Percentiles rank a stretch among this genome's conserved stretches.
Evolutionary conservation across 2,329 filamentous ascomycete species (phyloP).

Genomic region (Byssoonygena ceratinophila): DNA sequence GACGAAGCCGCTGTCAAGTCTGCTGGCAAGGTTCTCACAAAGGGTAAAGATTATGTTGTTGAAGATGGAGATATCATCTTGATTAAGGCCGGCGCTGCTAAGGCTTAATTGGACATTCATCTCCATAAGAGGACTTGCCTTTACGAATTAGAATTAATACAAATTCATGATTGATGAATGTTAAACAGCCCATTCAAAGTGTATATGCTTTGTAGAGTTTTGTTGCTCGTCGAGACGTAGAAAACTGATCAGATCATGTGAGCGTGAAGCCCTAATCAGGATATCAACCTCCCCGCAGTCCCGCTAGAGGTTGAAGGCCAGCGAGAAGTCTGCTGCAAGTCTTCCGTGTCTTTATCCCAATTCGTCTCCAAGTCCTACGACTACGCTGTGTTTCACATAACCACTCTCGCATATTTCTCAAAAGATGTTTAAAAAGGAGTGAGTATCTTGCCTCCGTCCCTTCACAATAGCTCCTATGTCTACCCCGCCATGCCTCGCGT

Average conservation of each 20-base stretch:
- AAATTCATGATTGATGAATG: conserved; percentile 3
- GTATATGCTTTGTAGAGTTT: neutral
- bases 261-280: conserved; percentile 1
- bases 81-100: conserved; percentile 59
- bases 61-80: conserved; percentile 56
- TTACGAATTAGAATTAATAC: neutral
- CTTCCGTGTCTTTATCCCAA: neutral
- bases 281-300: neutral
- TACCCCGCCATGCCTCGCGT: conserved; percentile 1
- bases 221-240: too few species aligned
- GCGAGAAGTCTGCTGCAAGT: neutral
- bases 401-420: neutral
- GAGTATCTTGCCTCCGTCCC: conserved; percentile 25
- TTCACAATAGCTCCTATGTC: neutral
- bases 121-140: too few species aligned
- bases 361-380: neutral
- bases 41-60: conserved; percentile 84
- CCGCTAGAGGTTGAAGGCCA: neutral
- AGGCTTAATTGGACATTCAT: conserved; percentile 25
- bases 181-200: neutral
- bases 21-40: conserved; percentile 94
- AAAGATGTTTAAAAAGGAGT: conserved; percentile 93
- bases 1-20: conserved; percentile 83
- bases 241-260: conserved; percentile 1
- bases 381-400: neutral